A percentile compares a stretch with the other conserved stretches of the same genome.
phyloP scores from a whole-genome alignment of 768 basidiomycete genomes.

The Boletus bicolor region DNA sequence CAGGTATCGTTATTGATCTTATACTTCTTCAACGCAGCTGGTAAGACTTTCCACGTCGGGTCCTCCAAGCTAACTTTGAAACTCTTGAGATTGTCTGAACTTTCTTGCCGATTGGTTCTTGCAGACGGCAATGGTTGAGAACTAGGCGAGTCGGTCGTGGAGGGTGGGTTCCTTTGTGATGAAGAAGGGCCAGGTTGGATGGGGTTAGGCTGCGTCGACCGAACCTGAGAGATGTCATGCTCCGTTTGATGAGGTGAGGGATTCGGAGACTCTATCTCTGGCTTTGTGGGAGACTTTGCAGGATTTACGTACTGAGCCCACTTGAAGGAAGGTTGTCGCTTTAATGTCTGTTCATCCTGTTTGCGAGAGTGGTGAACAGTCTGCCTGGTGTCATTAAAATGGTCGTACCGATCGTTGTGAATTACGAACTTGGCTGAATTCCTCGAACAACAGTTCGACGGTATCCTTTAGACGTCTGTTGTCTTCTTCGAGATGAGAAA shows the following conservation, averaged over 20 bases:
- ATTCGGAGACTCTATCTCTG: slow-evolving; percentile 71
- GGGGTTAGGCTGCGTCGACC: slow-evolving; percentile 23
- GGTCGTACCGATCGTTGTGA: slow-evolving; percentile 18
- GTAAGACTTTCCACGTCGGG: slow-evolving; percentile 97
- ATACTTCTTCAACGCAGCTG: slow-evolving; percentile 97
- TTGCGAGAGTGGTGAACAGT: slow-evolving; percentile 12
- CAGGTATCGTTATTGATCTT: slow-evolving; percentile 98
- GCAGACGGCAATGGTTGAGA: slow-evolving; percentile 29
- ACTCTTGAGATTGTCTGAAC: slow-evolving; percentile 75
- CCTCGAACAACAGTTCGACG: slow-evolving; percentile 64
- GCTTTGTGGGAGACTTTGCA: slow-evolving; percentile 76
- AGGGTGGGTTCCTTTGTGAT: slow-evolving; percentile 29
- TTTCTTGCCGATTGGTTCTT: slow-evolving; percentile 58
- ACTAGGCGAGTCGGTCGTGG: slow-evolving; percentile 30
- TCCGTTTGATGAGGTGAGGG: slow-evolving; percentile 76
- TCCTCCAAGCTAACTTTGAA: slow-evolving; percentile 98
- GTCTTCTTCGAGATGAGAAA: slow-evolving; percentile 71
- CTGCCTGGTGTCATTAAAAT: slow-evolving; percentile 1
- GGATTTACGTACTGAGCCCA: slow-evolving; percentile 83
- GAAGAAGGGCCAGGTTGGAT: slow-evolving; percentile 20
- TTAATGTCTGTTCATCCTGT: slow-evolving; percentile 46
- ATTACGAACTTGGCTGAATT: slow-evolving; percentile 49
- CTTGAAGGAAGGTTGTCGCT: slow-evolving; percentile 80
- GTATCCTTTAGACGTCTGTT: slow-evolving; percentile 65
- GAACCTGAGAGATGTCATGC: slow-evolving; percentile 53